A percentile compares a stretch with the other conserved stretches of the same genome.
phyloP scores from a whole-genome alignment of 2,329 filamentous ascomycete genomes.

The Ascochyta koolunga region DNA sequence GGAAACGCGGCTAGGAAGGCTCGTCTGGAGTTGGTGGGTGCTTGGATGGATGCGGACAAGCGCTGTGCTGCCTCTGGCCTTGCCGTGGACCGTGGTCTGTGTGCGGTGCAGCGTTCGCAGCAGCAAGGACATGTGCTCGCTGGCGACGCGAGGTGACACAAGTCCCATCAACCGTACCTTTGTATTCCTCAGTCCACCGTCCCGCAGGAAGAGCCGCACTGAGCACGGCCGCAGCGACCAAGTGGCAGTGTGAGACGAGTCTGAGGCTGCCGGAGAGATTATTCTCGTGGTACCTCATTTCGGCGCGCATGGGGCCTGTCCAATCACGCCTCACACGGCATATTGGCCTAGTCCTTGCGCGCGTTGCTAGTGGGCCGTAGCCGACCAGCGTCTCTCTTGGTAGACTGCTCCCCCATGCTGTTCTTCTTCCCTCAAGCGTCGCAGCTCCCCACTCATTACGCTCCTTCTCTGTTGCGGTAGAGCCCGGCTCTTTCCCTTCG shows the following conservation, averaged over 20 bases:
- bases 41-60: constrained; percentile 11
- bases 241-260: constrained; percentile 20
- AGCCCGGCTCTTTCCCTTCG: constrained; percentile 34
- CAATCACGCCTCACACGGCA: constrained; percentile 27
- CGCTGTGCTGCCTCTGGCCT: constrained; percentile 13
- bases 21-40: constrained; percentile 9
- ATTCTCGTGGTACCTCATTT: constrained; percentile 42
- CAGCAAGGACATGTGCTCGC: constrained; percentile 20
- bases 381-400: constrained; percentile 18
- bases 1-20: neutral
- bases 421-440: constrained; percentile 37
- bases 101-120: constrained; percentile 15
- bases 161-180: neutral
- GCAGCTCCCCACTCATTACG: constrained; percentile 47
- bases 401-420: constrained; percentile 33
- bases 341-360: constrained; percentile 27
- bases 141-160: constrained; percentile 13
- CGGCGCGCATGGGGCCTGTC: constrained; percentile 24
- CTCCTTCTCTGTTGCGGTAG: constrained; percentile 42
- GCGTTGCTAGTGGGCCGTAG: constrained; percentile 15
- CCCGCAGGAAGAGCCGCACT: constrained; percentile 14
- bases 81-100: constrained; percentile 15
- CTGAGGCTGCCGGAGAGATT: constrained; percentile 28
- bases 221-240: constrained; percentile 8
- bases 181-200: constrained; percentile 1